phyloP scores from a whole-genome alignment of 2,329 filamentous ascomycete genomes.

The Fusarium denticulatum region DNA sequence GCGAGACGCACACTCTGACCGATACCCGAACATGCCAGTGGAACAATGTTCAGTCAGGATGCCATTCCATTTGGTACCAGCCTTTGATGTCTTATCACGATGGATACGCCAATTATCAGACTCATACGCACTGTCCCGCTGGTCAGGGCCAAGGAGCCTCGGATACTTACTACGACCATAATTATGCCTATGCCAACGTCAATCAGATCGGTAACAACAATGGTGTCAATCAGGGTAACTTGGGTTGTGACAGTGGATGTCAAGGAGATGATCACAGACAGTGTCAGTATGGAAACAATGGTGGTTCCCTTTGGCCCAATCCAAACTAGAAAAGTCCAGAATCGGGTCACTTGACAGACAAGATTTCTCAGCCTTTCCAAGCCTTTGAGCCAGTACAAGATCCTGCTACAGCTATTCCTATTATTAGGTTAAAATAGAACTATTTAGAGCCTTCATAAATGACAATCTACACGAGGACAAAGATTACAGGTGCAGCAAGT shows the following conservation, averaged over 20 bases:
- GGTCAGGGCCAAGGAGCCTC: not conserved
- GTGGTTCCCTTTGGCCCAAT: not conserved
- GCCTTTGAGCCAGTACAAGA: accelerated
- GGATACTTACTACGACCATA: not conserved
- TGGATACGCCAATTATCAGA: not conserved
- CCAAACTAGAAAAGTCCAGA: not conserved
- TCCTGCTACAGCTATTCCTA: accelerated
- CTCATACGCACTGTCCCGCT: not conserved
- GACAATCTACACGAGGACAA: not conserved
- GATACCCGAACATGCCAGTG: not conserved
- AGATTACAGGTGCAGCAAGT: not conserved
- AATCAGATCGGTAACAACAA: not conserved
- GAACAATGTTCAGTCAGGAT: not conserved
- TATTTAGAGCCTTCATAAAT: not conserved
- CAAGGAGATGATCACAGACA: not conserved
- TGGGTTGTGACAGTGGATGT: not conserved
- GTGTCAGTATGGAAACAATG: not conserved
- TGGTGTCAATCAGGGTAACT: not conserved
- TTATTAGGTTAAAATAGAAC: accelerated
- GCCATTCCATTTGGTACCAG: not conserved
- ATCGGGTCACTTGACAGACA: not conserved
- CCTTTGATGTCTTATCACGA: not conserved
- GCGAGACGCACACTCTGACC: not conserved
- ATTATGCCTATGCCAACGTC: not conserved
- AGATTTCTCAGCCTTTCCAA: not conserved